Base-by-base conservation (phyloP, 2,329 filamentous ascomycete species). In the Exophiala sp. region DNA sequence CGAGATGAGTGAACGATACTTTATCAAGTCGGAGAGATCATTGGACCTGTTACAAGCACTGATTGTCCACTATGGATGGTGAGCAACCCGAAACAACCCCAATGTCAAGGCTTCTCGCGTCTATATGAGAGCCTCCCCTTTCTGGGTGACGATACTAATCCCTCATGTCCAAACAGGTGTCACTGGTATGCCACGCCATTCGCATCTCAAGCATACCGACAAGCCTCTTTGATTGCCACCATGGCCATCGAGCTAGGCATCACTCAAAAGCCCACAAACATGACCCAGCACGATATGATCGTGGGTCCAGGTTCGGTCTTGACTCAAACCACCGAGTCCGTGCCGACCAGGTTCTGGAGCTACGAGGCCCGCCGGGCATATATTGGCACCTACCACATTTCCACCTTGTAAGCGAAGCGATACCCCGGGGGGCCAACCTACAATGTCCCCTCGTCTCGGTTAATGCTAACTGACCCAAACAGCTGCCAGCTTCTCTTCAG, bases 201-300 rank as follows among this genome's bases (percentile, higher is more conserved):
- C 14, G 39, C 43, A 4, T 43, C 22, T 21, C 41, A 50, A 19
- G 43, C 40, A n/a, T 54, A 38, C 43, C 34, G 51, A 27, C 76
- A 72, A 5, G 75, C 74, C 50, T 80, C 77, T 5, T 79, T 65
- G 53, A 79, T 64, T 1, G 73, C 67, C 0, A 78, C 76, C 2
- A 71, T 64, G 29, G 70, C 62, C 1, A 29, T 48, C 9, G 51
- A 54, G 35, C 47, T 54, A 2, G 51, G 51, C 11, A 48, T 54
- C 42, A 40, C 40, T 19, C 51, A 54, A 23, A 39, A 32, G 22
- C 51, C 51, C 6, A 49, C 45, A 23, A 54, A 32, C 21, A 32
- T 50, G 16, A 50, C 46, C 9, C 51, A 54, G 43, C 51, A 54
- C 39, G 51, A 54, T 6, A 42, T 54, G 13, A 49, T 54, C n/a